These are phyloP conservation scores for Meyerozyma elateridarum DNA, from an alignment of 1,139 yeast genomes.

Conservation along the genomic window DNA sequence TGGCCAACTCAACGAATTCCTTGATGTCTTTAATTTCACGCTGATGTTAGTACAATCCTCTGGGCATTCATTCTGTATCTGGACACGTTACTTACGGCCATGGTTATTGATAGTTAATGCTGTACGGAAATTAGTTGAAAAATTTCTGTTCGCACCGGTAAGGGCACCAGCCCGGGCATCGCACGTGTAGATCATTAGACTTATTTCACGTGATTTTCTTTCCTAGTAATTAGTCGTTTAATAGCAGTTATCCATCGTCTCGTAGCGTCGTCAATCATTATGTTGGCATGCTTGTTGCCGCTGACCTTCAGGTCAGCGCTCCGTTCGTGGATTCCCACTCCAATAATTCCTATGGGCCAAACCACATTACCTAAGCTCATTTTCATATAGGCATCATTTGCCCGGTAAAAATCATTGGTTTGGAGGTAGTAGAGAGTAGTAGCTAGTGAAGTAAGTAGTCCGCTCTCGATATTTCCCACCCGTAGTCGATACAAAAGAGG, in stretches of 20 bases:
- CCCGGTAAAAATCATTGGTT: constrained; percentile 44
- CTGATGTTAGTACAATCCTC: constrained; percentile 24
- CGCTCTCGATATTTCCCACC: constrained; percentile 33
- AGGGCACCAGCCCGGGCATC: not conserved
- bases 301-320: constrained; percentile 44
- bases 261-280: constrained; percentile 74
- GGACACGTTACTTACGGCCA: constrained; percentile 2
- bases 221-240: constrained; percentile 57
- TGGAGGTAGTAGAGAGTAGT: constrained; percentile 63
- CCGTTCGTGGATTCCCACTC: constrained; percentile 77
- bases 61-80: too few relatives aligned
- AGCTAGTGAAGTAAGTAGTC: constrained; percentile 52
- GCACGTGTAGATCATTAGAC: not conserved
- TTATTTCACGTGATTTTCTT: constrained; percentile 2
- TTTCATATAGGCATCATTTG: constrained; percentile 69
- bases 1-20: constrained; percentile 96
- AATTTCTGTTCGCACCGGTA: not conserved
- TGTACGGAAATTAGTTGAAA: not conserved
- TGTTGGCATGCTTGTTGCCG: constrained; percentile 54
- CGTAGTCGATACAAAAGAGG: constrained; percentile 59
- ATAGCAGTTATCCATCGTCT: constrained; percentile 73
- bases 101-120: constrained; percentile 1
- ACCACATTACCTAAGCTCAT: constrained; percentile 84
- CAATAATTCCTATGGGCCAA: constrained; percentile 87
- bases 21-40: constrained; percentile 93